Base-by-base conservation (phyloP, 2,329 filamentous ascomycete genomes). In the Aspergillus pseudotamarii region DNA sequence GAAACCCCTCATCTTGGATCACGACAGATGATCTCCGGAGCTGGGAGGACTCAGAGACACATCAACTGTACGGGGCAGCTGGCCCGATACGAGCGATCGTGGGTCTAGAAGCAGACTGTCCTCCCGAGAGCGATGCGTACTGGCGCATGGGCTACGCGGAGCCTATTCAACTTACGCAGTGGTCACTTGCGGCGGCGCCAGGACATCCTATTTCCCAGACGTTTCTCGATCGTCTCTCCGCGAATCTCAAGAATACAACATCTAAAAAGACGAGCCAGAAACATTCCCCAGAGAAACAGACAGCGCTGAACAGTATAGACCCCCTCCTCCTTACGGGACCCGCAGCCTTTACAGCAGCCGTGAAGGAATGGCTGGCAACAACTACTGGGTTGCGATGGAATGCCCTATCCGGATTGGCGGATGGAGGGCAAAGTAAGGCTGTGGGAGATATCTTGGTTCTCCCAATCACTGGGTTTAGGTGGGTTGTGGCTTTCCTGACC, bases 391-490 rank as follows among this genome's bases (percentile, higher is more conserved):
- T 76, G 16, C 65, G 74, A 38, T 76, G 74, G 74, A 71, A 76
- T 58, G 70, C 73, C 9, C 48, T 76, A n/a, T 70, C 75, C 1
- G 73, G 75, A 14, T 43, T 73, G 6, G 21, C 64, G 6, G 75
- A 76, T 59, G 71, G 67, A 3, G 75, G 75, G 0, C 58, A 41
- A 30, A 74, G 69, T 53, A 76, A 76, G 48, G 48, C 70, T 11
- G 70, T 74, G 1, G 71, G 69, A 6, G 74, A 75, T 59, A 69
- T 75, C 12, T 56, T 76, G 53, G 69, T 76, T 19, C 64, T 76
- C 6, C 73, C 75, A 0, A 76, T 76, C 46, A 76, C 75, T 1
- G 74, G 71, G 6, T 76, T 76, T 57, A 75, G 73, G 73, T 75
- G 68, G 26, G 66, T 46, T 46, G 43, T 46, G 9, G 4, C 43